These are phyloP conservation scores for Setaria italica DNA, from an alignment of 202 grass and related monocot species.

Conservation along the genomic window DNA sequence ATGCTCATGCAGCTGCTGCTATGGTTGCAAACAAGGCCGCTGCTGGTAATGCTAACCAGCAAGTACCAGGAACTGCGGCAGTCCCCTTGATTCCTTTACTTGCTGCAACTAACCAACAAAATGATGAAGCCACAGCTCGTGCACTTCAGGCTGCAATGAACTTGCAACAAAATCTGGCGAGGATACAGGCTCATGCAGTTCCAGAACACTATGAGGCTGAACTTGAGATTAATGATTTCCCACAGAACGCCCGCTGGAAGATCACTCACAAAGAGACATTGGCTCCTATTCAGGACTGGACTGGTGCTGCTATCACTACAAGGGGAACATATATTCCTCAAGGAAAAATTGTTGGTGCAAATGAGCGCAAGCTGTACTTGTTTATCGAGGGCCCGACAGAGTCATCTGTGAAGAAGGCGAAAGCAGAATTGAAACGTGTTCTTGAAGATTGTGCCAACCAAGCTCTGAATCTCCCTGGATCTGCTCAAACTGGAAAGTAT, in stretches of 20 bases:
- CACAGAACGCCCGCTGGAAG: slow-evolving; percentile 93
- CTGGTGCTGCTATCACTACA: slow-evolving; percentile 87
- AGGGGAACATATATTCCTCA: slow-evolving; percentile 83
- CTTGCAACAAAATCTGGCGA: slow-evolving; percentile 83
- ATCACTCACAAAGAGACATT: slow-evolving; percentile 96
- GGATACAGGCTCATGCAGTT: slow-evolving; percentile 90
- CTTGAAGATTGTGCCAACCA: slow-evolving; percentile 87
- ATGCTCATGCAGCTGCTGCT: slow-evolving; percentile 75
- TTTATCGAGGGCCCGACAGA: slow-evolving; percentile 92
- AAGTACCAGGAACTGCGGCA: slow-evolving; percentile 34
- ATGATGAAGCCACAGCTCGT: slow-evolving; percentile 77
- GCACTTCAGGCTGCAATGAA: slow-evolving; percentile 92
- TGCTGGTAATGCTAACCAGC: slow-evolving; percentile 49
- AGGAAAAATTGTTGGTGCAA: slow-evolving; percentile 80
- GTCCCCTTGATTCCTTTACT: slow-evolving; percentile 64
- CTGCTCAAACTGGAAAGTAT: slow-evolving; percentile 85
- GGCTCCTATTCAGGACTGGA: slow-evolving; percentile 89
- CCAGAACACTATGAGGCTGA: slow-evolving; percentile 95
- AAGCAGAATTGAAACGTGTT: slow-evolving; percentile 91
- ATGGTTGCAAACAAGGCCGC: slow-evolving; percentile 59
- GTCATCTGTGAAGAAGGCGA: slow-evolving; percentile 89
- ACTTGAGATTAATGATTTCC: slow-evolving; percentile 95
- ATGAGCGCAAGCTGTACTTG: slow-evolving; percentile 87
- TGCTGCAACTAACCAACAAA: slow-evolving; percentile 48
- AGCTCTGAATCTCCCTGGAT: slow-evolving; percentile 81